Base-by-base conservation (phyloP, 768 basidiomycete species). In the Amanita inopinata region DNA sequence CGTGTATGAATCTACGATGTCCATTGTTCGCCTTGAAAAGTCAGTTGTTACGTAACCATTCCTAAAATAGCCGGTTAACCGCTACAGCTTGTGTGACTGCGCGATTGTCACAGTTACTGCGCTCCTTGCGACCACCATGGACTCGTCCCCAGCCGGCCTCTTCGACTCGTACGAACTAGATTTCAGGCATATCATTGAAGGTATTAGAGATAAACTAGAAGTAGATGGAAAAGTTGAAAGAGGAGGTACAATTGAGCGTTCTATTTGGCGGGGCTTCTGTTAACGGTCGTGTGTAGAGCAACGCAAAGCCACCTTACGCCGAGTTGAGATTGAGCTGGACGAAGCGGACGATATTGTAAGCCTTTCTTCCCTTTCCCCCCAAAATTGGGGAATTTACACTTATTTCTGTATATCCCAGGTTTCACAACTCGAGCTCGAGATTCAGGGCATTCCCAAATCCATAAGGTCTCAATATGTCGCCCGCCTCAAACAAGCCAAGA, bases 261-360 rank as follows among this genome's bases (percentile, higher is more conserved):
- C 22, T 22, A 22, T 14, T 28, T 25, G 32, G 43, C 7, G 19
- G 6, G 38, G 12, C n/a, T 27, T 12, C n/a, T 14, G 25, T 23
- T 18, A 11, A 20, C 38, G 36, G 30, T 31, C 8, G 32, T 17
- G n/a, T 14, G 7, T 41, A 91, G 93, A 96, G 60, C 79, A 85
- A 53, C 74, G 82, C 39, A 91, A 89, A 59, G 74, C 87, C 0
- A 71, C 82, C 0, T 62, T 96, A 42, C 67, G 91, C 40, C 73
- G 80, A 49, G 82, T 90, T 2, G 86, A 91, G 55, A 79, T 89
- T 56, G 90, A 92, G 55, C 66, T 97, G 0, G 92, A 96, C 53
- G 93, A 94, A 55, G 92, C 90, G 0, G 91, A 93, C 48, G 93
- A 96, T 66, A 86, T 93, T 60, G 91, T 86, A 50, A 35, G 83